Evolutionary conservation across 768 basidiomycete genomes (phyloP), one percentile per base, ranked within the genome.

Genomic region (Boletus edulis): DNA sequence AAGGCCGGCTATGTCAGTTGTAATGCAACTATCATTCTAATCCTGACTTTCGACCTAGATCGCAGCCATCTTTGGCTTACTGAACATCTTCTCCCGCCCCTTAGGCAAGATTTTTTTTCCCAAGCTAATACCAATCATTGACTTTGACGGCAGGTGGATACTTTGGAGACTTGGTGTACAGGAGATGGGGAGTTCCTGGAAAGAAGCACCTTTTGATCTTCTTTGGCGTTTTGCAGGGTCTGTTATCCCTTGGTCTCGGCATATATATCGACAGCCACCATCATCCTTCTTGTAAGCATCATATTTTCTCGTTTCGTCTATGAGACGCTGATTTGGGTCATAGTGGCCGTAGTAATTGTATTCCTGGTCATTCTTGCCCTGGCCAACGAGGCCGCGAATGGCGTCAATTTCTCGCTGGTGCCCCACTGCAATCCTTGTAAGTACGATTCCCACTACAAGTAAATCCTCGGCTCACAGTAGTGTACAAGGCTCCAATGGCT

Each of bases 211-310:
- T 55, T 7, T 7, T 55, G 43, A 18, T 55, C 45, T 50, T n/a
- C 22, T 12, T 55, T 11, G 54, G 54, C 2, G 6, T 50, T 18
- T 11, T 13, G 5, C 54, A 55, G 32, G 54, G 54, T 15, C n/a
- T 55, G 5, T 14, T 55, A 40, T 46, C 54, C 20, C 22, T 55
- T 11, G 49, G 49, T 20, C 43, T 55, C 18, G 83, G 83, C 22
- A 48, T 80, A 5, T 81, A 81, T 51, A 68, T 73, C 14, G 68
- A 72, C 46, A 55, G 27, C 27, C 57, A 60, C 37, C 10, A 48
- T 1, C 24, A 63, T 3, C 64, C 67, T 22, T 60, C 62, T 3
- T 57, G 68, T 68, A 29, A 50, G 62, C 2, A 20, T n/a, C n/a
- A n/a, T 4, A 14, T 59, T 17, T 22, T 15, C 20, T 46, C 35